A percentile compares a stretch with the other conserved stretches of the same genome.
Evolutionary conservation across 768 basidiomycete species (phyloP).

Genomic region (Russula dissimulans): DNA sequence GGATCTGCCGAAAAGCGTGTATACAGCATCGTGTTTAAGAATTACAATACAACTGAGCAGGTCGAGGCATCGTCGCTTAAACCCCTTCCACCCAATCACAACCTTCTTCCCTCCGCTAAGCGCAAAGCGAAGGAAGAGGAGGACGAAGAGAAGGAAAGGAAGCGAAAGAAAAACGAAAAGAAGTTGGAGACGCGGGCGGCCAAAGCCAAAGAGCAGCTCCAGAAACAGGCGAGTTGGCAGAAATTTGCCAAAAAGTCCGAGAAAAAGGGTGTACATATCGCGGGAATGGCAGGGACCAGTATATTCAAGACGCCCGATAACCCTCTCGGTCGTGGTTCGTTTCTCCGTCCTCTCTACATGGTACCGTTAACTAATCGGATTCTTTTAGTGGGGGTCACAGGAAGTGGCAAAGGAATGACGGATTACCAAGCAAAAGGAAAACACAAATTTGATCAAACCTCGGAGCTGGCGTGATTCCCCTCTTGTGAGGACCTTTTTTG

Average conservation of each 20-base stretch:
- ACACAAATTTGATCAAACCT: slow-evolving; percentile 14
- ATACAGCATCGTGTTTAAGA: slow-evolving; percentile 86
- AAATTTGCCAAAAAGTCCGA: slow-evolving; percentile 93
- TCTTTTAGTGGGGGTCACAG: slow-evolving; percentile 8
- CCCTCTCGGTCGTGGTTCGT: slow-evolving; percentile 72
- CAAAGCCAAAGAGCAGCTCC: slow-evolving; percentile 81
- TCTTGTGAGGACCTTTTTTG: not conserved
- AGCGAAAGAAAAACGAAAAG: slow-evolving; percentile 95
- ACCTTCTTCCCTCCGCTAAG: slow-evolving; percentile 42
- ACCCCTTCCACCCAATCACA: slow-evolving; percentile 49
- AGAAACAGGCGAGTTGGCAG: slow-evolving; percentile 85
- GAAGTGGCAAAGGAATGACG: slow-evolving; percentile 18
- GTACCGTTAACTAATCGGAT: not conserved
- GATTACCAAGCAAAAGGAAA: slow-evolving; percentile 19
- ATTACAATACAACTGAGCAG: slow-evolving; percentile 85
- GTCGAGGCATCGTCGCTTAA: slow-evolving; percentile 67
- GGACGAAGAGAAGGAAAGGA: slow-evolving; percentile 79
- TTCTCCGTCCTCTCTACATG: slow-evolving; percentile 19
- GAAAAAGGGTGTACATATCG: slow-evolving; percentile 87
- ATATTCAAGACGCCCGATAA: slow-evolving; percentile 95
- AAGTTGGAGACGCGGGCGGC: slow-evolving; percentile 74
- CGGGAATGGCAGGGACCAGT: slow-evolving; percentile 79
- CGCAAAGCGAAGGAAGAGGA: slow-evolving; percentile 72
- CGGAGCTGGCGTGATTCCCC: slow-evolving; percentile 8
- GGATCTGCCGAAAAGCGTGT: slow-evolving; percentile 75